Evolutionary conservation across 129 eudicot species (phyloP), one percentile per base, ranked within the genome.

Genomic region (Apium graveolens): DNA sequence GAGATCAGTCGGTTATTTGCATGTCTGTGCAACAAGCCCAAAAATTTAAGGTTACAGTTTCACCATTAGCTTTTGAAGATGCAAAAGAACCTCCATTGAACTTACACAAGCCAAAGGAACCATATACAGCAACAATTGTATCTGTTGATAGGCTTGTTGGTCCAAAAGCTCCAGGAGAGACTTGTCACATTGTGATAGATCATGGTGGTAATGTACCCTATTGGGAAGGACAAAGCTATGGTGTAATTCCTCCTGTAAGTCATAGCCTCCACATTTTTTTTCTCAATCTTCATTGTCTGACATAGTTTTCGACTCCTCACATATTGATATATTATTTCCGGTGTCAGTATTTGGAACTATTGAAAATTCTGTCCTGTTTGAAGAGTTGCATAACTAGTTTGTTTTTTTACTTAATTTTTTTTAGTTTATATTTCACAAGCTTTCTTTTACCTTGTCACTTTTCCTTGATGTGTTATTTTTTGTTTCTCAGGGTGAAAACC

Each of bases 211-310:
- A 94, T 69, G 91, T 94, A 73, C 98, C 98, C 24, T 94, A 88
- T 80, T 94, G 98, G 98, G 98, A 94, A 85, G 98, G 98, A 63
- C 98, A 94, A 80, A 94, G 98, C 79, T 94, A 94, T 48, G 98
- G 98, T 65, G 86, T 94, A 39, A 86, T 94, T 83, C 98, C 98
- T 77, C 97, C 97, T 6, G 98, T 94, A 89, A 86, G 96, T 83
- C 69, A 0, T 31, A 45, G 0, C 32, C 63, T 48, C 34, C 29
- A 18, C 65, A 70, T 32, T 13, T 51, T 11, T n/a, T 78, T 57
- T 43, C 4, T 34, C 12, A 73, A 39, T 39, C 44, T 41, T 82
- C 27, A n/a, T 34, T 18, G 32, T 41, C 53, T 72, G 66, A 18
- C 46, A 37, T 37, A 7, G 4, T 16, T 70, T 31, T 11, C 4